Conservation (phyloP, 2,329 filamentous ascomycete genomes). For the Fusarium sp. region DNA sequence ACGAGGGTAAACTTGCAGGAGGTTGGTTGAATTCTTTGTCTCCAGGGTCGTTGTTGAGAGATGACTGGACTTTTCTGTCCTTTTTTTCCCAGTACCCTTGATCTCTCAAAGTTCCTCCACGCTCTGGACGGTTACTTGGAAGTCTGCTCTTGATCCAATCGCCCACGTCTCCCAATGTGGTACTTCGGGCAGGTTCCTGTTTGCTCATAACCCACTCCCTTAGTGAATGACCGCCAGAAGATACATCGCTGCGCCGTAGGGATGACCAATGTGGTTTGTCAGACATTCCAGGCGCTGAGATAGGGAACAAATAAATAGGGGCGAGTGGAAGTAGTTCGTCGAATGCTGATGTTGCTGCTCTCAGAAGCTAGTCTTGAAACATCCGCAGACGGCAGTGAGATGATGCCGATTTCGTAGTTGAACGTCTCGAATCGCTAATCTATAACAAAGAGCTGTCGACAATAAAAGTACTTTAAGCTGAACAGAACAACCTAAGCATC, state of each 20-base stretch:
- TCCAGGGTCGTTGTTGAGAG: neutral
- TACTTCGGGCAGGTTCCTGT: slow-evolving; percentile 15
- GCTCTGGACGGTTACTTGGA: slow-evolving; percentile 61
- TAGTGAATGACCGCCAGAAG: slow-evolving; percentile 29
- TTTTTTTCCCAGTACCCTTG: slow-evolving; percentile 46
- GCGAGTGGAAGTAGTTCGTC: neutral
- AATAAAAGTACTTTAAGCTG: too few species aligned
- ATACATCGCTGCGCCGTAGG: slow-evolving; percentile 5
- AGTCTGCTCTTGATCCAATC: slow-evolving; percentile 60
- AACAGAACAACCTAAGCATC: too few species aligned
- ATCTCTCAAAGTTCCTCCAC: slow-evolving; percentile 59
- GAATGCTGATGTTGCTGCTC: neutral
- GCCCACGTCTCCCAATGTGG: slow-evolving; percentile 44
- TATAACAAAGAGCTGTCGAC: too few species aligned
- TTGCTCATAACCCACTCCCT: slow-evolving; percentile 55
- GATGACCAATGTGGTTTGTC: slow-evolving; percentile 20
- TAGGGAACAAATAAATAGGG: neutral
- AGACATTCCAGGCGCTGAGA: slow-evolving; percentile 1
- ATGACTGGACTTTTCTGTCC: slow-evolving; percentile 13
- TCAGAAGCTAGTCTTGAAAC: too few species aligned
- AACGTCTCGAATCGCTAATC: too few species aligned
- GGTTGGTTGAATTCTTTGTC: neutral
- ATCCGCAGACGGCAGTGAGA: too few species aligned
- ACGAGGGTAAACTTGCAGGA: neutral
- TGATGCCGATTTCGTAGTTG: too few species aligned